Evolutionary conservation across 441 rosid species (phyloP), one percentile per base, ranked within the genome.

Genomic region (Mallotus repandus): DNA sequence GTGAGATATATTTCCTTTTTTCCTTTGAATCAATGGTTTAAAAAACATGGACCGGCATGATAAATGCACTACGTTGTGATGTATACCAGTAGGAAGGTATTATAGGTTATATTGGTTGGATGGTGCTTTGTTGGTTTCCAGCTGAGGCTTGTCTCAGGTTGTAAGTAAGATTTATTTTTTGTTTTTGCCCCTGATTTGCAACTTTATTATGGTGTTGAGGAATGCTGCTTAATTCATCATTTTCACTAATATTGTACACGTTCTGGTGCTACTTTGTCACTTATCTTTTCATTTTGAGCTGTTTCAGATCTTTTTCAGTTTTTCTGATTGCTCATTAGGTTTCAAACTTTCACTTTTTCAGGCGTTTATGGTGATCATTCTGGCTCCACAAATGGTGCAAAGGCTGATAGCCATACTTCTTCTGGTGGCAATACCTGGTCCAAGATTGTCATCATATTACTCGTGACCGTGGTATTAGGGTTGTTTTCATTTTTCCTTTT

Each of bases 401-500:
- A 81, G 62, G 41, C 81, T 29, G 84, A 84, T 67, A 48, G 75
- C 54, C 84, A 81, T 75, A 80, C 80, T 75, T 66, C 80, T 62
- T 86, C 97, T 16, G 68, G 79, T 49, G 68, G 79, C 63, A 76
- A 78, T 61, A 75, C 84, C 6, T 94, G 96, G 52, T 63, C 90
- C 45, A 69, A 82, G 84, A 81, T 90, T 13, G 78, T 78, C 62
- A 79, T 89, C 52, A 52, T 91, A 73, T 70, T 88, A 55, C 29
- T 90, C 38, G 91, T 79, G 55, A 55, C 93, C 55, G 84, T 74
- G 77, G 89, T 83, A 19, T 76, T 90, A 63, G 94, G 77, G 9
- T 69, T 84, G 74, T 84, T 90, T 79, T 84, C 89, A 11, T 84
- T 90, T 75, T 81, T 88, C 78, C 88, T 96, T 32, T 89, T 80